Evolutionary conservation across 2,329 filamentous ascomycete species (phyloP).

Genomic region (Pyricularia pennisetigena): DNA sequence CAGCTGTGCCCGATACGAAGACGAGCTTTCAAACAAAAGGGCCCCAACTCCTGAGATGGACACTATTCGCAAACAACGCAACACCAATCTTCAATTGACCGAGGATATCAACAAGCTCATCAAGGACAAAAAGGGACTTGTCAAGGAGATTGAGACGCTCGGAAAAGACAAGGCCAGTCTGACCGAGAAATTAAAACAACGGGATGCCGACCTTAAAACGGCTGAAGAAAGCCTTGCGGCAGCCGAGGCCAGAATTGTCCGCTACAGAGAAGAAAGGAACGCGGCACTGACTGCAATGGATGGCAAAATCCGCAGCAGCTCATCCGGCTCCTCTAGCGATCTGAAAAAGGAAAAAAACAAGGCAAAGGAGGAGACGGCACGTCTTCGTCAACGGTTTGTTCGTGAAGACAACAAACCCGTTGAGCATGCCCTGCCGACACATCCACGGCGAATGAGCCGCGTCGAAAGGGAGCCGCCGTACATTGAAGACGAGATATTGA

Average conservation of each 20-base stretch:
- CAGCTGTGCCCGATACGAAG: background rate
- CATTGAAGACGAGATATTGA: background rate
- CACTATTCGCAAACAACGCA: background rate
- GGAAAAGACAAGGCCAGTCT: background rate
- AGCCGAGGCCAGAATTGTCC: background rate
- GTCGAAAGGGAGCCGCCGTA: background rate
- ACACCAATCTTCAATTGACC: background rate
- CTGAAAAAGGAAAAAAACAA: background rate
- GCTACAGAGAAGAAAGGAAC: background rate
- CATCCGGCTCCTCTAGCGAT: background rate
- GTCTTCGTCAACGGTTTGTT: background rate
- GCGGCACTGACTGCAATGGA: background rate
- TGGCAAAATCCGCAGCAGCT: background rate
- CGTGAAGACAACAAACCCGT: background rate
- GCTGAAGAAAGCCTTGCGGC: background rate
- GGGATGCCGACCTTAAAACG: background rate
- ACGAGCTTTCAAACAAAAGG: background rate
- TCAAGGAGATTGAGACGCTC: background rate
- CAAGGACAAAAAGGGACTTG: background rate
- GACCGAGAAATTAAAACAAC: background rate
- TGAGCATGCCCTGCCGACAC: background rate
- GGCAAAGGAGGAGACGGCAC: background rate
- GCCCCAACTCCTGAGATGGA: background rate
- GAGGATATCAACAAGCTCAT: background rate
- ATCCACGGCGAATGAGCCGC: background rate